phyloP scores from a whole-genome alignment of 805 yeast species.

The Candida insectalens region DNA sequence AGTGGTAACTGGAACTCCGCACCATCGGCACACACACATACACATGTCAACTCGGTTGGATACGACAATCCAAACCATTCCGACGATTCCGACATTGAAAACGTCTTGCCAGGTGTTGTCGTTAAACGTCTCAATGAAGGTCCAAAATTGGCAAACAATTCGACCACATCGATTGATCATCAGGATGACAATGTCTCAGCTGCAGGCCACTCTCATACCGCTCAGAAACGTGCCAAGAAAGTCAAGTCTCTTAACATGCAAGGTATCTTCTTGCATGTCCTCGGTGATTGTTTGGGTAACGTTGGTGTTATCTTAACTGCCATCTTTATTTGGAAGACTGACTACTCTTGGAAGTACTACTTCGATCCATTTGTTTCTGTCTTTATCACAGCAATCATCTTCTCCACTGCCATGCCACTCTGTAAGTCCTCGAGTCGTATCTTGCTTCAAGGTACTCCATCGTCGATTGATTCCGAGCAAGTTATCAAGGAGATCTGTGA shows the following conservation, averaged over 20 bases:
- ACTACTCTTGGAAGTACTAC: slow-evolving; percentile 78
- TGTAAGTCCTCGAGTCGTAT: slow-evolving; percentile 82
- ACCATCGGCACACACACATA: neutral
- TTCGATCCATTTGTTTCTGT: slow-evolving; percentile 82
- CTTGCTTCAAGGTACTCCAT: slow-evolving; percentile 86
- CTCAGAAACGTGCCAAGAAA: neutral
- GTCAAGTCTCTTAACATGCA: slow-evolving; percentile 85
- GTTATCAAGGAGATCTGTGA: slow-evolving; percentile 60
- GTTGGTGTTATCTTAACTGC: slow-evolving; percentile 90
- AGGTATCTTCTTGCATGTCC: slow-evolving; percentile 90
- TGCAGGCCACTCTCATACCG: neutral
- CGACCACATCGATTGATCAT: neutral
- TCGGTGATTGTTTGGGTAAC: slow-evolving; percentile 95
- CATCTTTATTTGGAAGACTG: slow-evolving; percentile 86
- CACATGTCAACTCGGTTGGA: slow-evolving; percentile 5
- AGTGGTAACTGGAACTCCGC: neutral
- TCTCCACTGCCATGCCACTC: slow-evolving; percentile 84
- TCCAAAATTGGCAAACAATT: neutral
- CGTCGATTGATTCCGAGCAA: slow-evolving; percentile 64
- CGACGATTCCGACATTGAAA: slow-evolving; percentile 17
- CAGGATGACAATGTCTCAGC: neutral
- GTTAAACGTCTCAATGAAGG: slow-evolving; percentile 10
- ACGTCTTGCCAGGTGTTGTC: slow-evolving; percentile 20
- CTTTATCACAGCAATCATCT: slow-evolving; percentile 78
- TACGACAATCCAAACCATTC: neutral